These are phyloP conservation scores for Maudiozyma turicensis DNA, from an alignment of 805 yeast species.

Conservation along the genomic window DNA sequence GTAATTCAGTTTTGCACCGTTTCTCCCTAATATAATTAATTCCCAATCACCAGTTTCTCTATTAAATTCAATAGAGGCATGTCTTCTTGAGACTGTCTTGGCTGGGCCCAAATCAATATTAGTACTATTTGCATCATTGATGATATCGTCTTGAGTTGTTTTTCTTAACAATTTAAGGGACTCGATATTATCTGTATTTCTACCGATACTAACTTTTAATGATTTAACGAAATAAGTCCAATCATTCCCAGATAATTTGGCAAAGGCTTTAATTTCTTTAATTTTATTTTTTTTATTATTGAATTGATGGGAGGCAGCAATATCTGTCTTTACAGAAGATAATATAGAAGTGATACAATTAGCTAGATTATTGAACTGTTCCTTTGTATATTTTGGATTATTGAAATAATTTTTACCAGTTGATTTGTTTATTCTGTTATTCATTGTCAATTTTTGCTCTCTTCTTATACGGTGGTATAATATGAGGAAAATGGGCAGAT, in stretches of 20 bases:
- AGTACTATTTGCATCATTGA: not conserved
- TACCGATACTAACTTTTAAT: constrained; percentile 66
- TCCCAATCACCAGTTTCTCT: constrained; percentile 72
- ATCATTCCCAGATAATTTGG: constrained; percentile 81
- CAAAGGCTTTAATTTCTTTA: constrained; percentile 88
- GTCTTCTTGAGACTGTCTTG: constrained; percentile 88
- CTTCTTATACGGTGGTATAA: not conserved
- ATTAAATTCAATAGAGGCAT: constrained; percentile 76
- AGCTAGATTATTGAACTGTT: constrained; percentile 40
- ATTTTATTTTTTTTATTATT: constrained; percentile 56
- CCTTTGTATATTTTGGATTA: constrained; percentile 5
- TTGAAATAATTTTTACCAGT: not conserved
- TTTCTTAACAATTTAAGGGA: not conserved
- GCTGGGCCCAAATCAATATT: constrained; percentile 92
- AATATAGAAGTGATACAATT: constrained; percentile 67
- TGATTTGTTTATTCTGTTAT: not conserved
- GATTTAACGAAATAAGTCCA: constrained; percentile 92
- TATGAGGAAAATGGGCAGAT: too few relatives aligned
- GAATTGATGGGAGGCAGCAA: constrained; percentile 60
- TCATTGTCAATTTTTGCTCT: not conserved
- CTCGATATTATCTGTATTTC: constrained; percentile 45
- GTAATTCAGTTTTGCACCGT: constrained; percentile 87
- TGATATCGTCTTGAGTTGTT: not conserved
- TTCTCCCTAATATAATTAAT: constrained; percentile 70
- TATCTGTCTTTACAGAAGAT: constrained; percentile 60